Conservation (phyloP, 441 rosid species). For the Gossypium laxum region DNA sequence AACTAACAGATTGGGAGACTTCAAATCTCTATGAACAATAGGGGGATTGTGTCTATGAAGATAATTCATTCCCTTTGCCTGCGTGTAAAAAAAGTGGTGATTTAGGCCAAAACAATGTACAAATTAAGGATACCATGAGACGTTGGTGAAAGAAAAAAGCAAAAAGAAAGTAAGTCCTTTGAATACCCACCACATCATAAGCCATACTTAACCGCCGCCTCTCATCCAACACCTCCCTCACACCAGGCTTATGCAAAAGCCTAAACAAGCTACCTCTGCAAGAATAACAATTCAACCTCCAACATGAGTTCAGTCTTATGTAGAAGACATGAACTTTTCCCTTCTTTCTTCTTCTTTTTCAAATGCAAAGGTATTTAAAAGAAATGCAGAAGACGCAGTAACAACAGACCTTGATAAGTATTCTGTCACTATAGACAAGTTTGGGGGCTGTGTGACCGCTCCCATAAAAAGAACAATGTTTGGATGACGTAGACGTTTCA, state of each 20-base stretch:
- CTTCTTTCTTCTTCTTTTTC: neutral
- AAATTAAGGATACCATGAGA: constrained; percentile 12
- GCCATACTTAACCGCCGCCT: constrained; percentile 91
- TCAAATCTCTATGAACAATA: constrained; percentile 90
- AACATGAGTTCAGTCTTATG: neutral
- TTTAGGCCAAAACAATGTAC: constrained; percentile 10
- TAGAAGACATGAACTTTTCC: neutral
- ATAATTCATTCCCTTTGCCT: constrained; percentile 99
- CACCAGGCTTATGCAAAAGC: constrained; percentile 83
- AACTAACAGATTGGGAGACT: constrained; percentile 92
- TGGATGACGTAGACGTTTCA: constrained; percentile 97
- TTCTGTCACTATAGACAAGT: constrained; percentile 92
- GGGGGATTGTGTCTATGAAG: constrained; percentile 92
- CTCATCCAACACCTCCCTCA: constrained; percentile 73
- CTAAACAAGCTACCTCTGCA: constrained; percentile 92
- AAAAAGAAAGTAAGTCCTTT: constrained; percentile 1
- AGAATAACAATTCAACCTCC: constrained; percentile 5
- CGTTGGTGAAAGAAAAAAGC: neutral
- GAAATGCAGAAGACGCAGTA: neutral
- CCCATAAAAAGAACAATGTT: constrained; percentile 99
- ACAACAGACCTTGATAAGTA: constrained; percentile 72
- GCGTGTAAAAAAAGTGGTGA: constrained; percentile 20
- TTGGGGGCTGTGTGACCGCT: constrained; percentile 91
- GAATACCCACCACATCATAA: constrained; percentile 76
- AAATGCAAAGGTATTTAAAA: neutral